These are phyloP conservation scores for Teratosphaeria viscida DNA, from an alignment of 2,329 filamentous ascomycete genomes.

Conservation along the genomic window DNA sequence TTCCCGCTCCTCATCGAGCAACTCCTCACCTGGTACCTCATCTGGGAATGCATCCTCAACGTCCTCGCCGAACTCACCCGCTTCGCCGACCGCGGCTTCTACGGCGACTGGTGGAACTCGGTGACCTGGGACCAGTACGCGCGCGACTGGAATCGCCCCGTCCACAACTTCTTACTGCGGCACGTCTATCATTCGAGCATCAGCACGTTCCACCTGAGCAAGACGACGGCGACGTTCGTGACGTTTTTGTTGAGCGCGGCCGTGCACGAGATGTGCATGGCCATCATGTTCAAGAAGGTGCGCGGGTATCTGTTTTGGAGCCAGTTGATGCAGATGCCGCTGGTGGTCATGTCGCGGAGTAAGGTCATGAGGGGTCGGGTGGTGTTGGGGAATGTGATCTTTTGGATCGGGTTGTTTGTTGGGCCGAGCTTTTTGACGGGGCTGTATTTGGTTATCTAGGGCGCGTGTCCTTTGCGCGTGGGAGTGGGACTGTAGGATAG, in stretches of 20 bases:
- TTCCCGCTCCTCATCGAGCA: conserved; percentile 75
- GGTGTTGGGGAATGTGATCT: conserved; percentile 61
- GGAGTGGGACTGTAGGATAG: too few species aligned
- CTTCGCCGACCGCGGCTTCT: conserved; percentile 67
- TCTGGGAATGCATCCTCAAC: conserved; percentile 61
- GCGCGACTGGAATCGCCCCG: conserved; percentile 71
- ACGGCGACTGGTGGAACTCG: conserved; percentile 44
- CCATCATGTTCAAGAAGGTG: conserved; percentile 68
- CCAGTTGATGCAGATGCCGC: conserved; percentile 64
- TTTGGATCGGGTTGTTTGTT: conserved; percentile 70
- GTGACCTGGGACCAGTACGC: conserved; percentile 64
- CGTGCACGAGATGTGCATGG: conserved; percentile 69
- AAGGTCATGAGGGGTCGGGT: conserved; percentile 52
- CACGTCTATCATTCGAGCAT: conserved; percentile 74
- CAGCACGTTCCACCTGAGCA: conserved; percentile 59
- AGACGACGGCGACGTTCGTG: conserved; percentile 60
- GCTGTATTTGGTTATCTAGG: conserved; percentile 39
- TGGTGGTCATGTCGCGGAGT: conserved; percentile 57
- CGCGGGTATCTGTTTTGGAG: conserved; percentile 62
- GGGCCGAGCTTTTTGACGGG: conserved; percentile 55
- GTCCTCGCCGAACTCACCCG: conserved; percentile 64
- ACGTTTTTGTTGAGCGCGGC: conserved; percentile 64
- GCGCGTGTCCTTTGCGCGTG: too few species aligned
- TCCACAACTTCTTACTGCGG: conserved; percentile 65
- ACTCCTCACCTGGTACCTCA: conserved; percentile 67